Conservation (phyloP, 805 yeast genomes). For the Myxozyma udenii region DNA sequence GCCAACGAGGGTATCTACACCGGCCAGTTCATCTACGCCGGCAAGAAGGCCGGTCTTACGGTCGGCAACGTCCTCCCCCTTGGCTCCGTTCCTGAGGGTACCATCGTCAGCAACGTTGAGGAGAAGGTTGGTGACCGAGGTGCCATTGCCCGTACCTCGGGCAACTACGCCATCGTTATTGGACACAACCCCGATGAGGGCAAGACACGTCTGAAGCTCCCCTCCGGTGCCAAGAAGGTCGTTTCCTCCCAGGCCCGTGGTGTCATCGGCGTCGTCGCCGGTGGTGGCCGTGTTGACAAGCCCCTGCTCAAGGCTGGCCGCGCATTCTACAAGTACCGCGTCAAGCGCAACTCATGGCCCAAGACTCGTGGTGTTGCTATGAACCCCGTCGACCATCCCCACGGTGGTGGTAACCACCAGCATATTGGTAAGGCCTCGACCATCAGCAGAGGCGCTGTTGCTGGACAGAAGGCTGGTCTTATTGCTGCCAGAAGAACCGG, state of each 20-base stretch:
- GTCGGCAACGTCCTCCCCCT: conserved; percentile 97
- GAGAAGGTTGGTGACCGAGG: conserved; percentile 99
- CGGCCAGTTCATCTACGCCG: conserved; percentile 98
- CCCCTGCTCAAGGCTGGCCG: conserved; percentile 99
- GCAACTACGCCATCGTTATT: conserved; percentile 97
- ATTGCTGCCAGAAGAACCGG: conserved; percentile 99
- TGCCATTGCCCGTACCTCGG: conserved; percentile 99
- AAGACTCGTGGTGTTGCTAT: conserved; percentile 99
- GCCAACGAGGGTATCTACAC: conserved; percentile 99
- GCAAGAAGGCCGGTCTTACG: conserved; percentile 95
- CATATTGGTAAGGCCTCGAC: conserved; percentile 99
- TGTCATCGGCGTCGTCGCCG: conserved; percentile 99
- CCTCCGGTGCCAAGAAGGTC: conserved; percentile 98
- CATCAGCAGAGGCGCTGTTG: conserved; percentile 97
- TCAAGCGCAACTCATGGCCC: conserved; percentile 99
- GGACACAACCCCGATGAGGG: conserved; percentile 99
- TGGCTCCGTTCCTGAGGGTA: conserved; percentile 98
- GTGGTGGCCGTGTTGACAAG: conserved; percentile 99
- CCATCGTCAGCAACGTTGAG: conserved; percentile 96
- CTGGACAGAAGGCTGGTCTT: conserved; percentile 99
- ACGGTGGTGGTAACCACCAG: conserved; percentile 99
- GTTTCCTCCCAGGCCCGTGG: conserved; percentile 96
- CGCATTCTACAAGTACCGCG: conserved; percentile 99
- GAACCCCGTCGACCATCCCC: conserved; percentile 99
- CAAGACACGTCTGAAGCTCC: conserved; percentile 98